Conservation (phyloP, 768 basidiomycete genomes). For the Kwoniella newhampshirensis region DNA sequence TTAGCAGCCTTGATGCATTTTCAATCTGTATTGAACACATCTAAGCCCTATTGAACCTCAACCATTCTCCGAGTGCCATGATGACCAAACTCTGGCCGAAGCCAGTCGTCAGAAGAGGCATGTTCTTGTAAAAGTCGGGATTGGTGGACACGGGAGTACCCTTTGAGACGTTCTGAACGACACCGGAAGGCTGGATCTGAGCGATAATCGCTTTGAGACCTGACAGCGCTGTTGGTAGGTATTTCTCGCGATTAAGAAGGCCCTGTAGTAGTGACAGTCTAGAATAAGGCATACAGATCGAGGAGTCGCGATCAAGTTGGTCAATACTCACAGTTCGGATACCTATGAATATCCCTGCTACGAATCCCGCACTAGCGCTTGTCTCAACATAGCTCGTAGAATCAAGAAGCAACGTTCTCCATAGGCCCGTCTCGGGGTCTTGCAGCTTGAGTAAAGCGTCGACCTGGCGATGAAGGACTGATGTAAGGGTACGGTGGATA, state of each 20-base stretch:
- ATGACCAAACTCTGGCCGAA: slow-evolving; percentile 61
- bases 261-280: slow-evolving; percentile 9
- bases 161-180: slow-evolving; percentile 58
- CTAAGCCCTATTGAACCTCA: slow-evolving; percentile 22
- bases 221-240: slow-evolving; percentile 17
- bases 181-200: slow-evolving; percentile 58
- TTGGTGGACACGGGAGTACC: slow-evolving; percentile 60
- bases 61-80: slow-evolving; percentile 33
- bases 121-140: slow-evolving; percentile 58
- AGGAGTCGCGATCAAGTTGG: background rate
- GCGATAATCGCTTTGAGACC: slow-evolving; percentile 50
- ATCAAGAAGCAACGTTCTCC: slow-evolving; percentile 61
- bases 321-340: slow-evolving; percentile 23
- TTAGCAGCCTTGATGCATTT: too few relatives aligned
- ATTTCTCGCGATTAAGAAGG: slow-evolving; percentile 10
- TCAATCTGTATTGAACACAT: too few relatives aligned
- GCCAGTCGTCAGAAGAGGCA: slow-evolving; percentile 60
- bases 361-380: slow-evolving; percentile 45
- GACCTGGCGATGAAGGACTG: slow-evolving; percentile 58
- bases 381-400: slow-evolving; percentile 59
- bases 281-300: background rate
- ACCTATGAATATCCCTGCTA: slow-evolving; percentile 33
- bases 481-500: slow-evolving; percentile 56
- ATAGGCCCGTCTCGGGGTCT: slow-evolving; percentile 57
- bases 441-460: slow-evolving; percentile 59